Base-by-base conservation (phyloP, 2,329 filamentous ascomycete genomes). In the Xylariaceae sp. region DNA sequence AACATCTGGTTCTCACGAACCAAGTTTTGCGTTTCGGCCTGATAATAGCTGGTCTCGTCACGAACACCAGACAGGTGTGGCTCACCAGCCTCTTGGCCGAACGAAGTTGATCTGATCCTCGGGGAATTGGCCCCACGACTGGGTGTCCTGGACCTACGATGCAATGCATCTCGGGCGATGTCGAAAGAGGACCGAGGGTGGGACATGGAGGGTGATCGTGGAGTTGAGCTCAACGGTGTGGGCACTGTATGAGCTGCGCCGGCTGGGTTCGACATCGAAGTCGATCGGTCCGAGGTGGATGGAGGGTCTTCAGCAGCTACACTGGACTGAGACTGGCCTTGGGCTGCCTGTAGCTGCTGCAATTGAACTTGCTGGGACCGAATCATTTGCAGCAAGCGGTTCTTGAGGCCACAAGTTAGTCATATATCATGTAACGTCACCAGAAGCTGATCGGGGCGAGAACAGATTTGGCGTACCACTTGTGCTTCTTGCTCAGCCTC, bases 1-100 rank as follows among this genome's bases (percentile, higher is more conserved):
- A 93, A 73, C 88, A 93, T 91, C 70, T 92, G 88, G 60, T 92
- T 93, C 73, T 92, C 89, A 22, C 89, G 78, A 18, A 84, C 80
- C 62, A 93, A 71, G 72, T 83, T 90, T 70, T 90, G 87, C 1
- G 88, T 90, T 71, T 93, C 89, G 5, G 88, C 88, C 67, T 91
- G 88, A 63, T 92, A 92, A 67, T 90, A 91, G 1, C 86, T 85
- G 57, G 80, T 85, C 66, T 92, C 88, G 62, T 91, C 88, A 16
- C 88, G 76, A 7, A 80, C 81, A n/a, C 80, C 81, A 1, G 87
- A 75, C 44, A 79, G 70, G 73, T 79, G 83, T 31, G 66, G 61
- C 47, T 90, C 85, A 33, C 78, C 79, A 28, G 22, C 22, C 50
- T 86, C 83, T 16, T 71, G 78, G 51, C 79, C 79, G 59, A 84